phyloP scores from a whole-genome alignment of 768 basidiomycete genomes.

The Boletus rufocinnamomeus region DNA sequence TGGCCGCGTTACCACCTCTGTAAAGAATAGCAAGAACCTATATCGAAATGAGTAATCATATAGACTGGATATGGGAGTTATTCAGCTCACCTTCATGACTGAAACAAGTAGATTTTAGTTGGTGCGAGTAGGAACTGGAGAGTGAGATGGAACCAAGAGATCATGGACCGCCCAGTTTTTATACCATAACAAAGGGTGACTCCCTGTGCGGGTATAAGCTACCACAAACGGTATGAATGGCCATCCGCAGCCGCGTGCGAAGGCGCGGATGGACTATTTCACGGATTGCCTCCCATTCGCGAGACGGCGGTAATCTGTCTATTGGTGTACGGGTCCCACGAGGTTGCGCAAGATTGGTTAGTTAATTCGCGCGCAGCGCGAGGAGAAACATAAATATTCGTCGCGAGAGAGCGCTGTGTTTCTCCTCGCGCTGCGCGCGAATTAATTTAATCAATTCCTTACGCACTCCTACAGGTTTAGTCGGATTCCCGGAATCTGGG shows the following conservation, averaged over 20 bases:
- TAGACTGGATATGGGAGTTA: background rate
- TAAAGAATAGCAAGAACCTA: constrained; percentile 78
- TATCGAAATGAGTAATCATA: constrained; percentile 2
- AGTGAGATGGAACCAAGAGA: constrained; percentile 2
- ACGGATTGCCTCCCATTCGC: background rate
- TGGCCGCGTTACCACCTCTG: constrained; percentile 64
- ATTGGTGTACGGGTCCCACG: too few species aligned
- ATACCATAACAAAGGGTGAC: constrained; percentile 11
- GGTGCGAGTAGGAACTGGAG: constrained; percentile 8
- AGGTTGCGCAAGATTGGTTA: too few species aligned
- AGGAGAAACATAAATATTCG: too few species aligned
- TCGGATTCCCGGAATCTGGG: constrained; percentile 1
- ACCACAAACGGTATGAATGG: constrained; percentile 1
- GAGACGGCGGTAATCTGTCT: too few species aligned
- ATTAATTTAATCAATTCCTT: too few species aligned
- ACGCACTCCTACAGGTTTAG: too few species aligned
- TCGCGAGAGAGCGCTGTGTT: too few species aligned
- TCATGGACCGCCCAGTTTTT: constrained; percentile 13
- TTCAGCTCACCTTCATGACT: constrained; percentile 46
- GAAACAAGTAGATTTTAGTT: background rate
- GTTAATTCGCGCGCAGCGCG: too few species aligned
- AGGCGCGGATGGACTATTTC: background rate
- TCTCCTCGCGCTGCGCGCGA: too few species aligned
- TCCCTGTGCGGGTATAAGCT: background rate
- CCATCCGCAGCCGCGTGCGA: background rate